Evolutionary conservation across 1,284 basidiomycete species (phyloP), one percentile per base, ranked within the genome.

Genomic region (Flammula alnicola): DNA sequence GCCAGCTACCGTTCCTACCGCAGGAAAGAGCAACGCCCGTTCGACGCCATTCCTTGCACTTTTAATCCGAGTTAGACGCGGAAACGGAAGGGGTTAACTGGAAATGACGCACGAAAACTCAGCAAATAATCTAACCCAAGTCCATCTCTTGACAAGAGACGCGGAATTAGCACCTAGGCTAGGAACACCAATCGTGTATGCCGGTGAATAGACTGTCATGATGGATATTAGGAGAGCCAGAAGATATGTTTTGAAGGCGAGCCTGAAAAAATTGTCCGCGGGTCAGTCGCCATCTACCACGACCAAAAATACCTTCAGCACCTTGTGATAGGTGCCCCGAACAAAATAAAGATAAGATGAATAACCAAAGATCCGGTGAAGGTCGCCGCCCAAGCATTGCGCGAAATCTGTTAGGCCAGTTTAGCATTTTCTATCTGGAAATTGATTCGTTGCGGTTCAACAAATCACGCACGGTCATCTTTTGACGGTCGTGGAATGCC

Each of bases 101-200:
- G 23, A 44, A 47, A 52, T 26, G 37, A 83, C 90, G 64, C 60
- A 95, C 93, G 79, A 78, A 54, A 89, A 74, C 57, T 93, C 86
- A 43, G 81, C 87, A 62, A 95, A 92, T 25, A 96, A 74, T 37
- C 89, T 79, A 27, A 84, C 78, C 84, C 92, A 91, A 5, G 76
- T 79, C 54, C 84, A 64, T 37, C 81, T 72, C 29, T 71, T 73
- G 50, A 81, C 64, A 47, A 79, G 54, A 7, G 72, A 68, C 31
- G 68, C 64, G 29, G 72, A 72, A 42, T 70, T 76, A 42, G 69
- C 72, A 37, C 62, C 61, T 16, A 80, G 60, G 16, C 71, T 73
- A 2, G 91, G 90, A 0, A 77, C 61, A 7, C 90, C 89, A n/a
- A 93, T 72, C 1, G 84, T 73, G 59, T 88, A 89, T 1, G 85